Base-by-base conservation (phyloP, 2,329 filamentous ascomycete genomes). In the Apiospora sp. region DNA sequence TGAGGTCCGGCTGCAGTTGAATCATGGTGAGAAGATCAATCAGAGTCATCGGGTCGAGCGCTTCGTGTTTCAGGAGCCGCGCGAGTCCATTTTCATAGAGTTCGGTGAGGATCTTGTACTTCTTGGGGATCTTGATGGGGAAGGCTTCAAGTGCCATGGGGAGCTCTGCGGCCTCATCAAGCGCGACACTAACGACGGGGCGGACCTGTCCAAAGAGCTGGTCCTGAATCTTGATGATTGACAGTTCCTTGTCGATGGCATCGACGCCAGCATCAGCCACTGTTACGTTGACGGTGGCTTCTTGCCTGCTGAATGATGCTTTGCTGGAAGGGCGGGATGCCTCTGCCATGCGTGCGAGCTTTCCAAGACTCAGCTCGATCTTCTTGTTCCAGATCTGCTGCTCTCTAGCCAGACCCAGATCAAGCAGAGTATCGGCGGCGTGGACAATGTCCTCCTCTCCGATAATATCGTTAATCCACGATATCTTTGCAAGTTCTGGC, bases 401-500 rank as follows among this genome's bases (percentile, higher is more conserved):
- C 81, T 98, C 95, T 71, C 91, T 90, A 69, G 88, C 87, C 27
- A 92, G 84, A 0, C 94, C 95, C 27, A 95, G 87, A 10, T 90
- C 85, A 61, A 93, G 85, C 67, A 99, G 87, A 0, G 92, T 92
- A 58, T 90, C 84, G 6, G 92, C 92, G 14, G 96, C 95, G 72
- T 90, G 88, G 16, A 89, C 86, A 75, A 94, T 94, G 77, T 98
- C 91, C 73, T 91, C 87, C 79, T 96, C 93, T 34, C 89, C 88
- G 73, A 91, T 87, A 10, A 98, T 88, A 80, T 98, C 95, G 80
- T 99, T 97, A 84, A 99, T 97, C 96, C 96, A 99, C 68, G 92
- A 92, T 64, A 99, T 87, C 77, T 94, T 94, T 41, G 92, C 92
- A 74, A 94, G 90, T 74, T 91, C 88, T 0, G 91, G 89, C 75